Base-by-base conservation (phyloP, 2,329 filamentous ascomycete genomes). In the Colletotrichum sublineola region DNA sequence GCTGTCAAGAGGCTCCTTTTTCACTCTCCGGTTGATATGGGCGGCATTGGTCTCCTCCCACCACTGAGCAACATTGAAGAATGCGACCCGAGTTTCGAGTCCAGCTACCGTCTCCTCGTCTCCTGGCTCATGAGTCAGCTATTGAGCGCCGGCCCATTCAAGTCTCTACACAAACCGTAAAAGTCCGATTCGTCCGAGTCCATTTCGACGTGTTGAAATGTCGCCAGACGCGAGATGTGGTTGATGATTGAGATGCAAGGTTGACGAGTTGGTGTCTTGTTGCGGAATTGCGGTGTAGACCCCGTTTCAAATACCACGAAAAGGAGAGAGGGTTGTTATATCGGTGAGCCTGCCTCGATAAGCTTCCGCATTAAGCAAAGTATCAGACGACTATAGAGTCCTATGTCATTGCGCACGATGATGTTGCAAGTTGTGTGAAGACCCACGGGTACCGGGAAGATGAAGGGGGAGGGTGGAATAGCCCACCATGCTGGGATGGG, bases 1-100 rank as follows among this genome's bases (percentile, higher is more conserved):
- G 38, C 67, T 69, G 50, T 66, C 55, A 24, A 20, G 24, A n/a
- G 46, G 50, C 24, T 66, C 57, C 29, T 42, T 63, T 42, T 71
- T 71, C 18, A 52, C 57, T 36, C 15, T 44, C 18, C 66, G 58
- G 50, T 48, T 65, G 33, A 68, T 42, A 11, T 67, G 68, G 31
- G 48, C 63, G 65, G 69, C 68, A 4, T 77, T 53, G 79, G 79
- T 67, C 68, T 81, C 50, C 67, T 79, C 71, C 84, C 86, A 88
- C 86, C 89, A 92, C 48, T 80, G 77, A 15, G 82, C 76, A 36
- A 84, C 80, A 74, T 90, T 82, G 75, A 91, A 90, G 20, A 77
- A 76, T n/a, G 81, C 78, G 18, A 87, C 87, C 57, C 86, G 84
- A n/a, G 81, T 76, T 75, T 89, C 82, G 0, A 92, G 84, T 1